phyloP scores from a whole-genome alignment of 352 stramenopile genomes.

The Phytophthora sansomeana region DNA sequence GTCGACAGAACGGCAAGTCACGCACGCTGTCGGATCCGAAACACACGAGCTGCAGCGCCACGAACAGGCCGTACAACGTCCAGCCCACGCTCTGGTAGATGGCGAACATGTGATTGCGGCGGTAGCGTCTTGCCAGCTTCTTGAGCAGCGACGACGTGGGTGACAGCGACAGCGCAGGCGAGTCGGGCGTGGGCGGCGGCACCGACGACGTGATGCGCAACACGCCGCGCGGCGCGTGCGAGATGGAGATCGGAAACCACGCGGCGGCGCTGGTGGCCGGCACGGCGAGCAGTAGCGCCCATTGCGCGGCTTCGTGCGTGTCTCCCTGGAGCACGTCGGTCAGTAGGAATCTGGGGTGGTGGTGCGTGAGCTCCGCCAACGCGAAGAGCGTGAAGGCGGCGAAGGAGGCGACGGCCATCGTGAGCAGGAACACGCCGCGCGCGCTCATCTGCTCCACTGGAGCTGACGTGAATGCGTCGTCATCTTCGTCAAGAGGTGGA shows the following conservation, averaged over 20 bases:
- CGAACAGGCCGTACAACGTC: slow-evolving; percentile 63
- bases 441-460: slow-evolving; percentile 50
- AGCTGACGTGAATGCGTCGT: no score
- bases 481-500: no score
- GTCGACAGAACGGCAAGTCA: slow-evolving; percentile 47
- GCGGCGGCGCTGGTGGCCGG: slow-evolving; percentile 67
- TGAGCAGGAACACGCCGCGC: slow-evolving; percentile 63
- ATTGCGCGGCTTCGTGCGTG: slow-evolving; percentile 48
- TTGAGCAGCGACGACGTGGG: slow-evolving; percentile 35
- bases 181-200: slow-evolving; percentile 27
- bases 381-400: slow-evolving; percentile 72
- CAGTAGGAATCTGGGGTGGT: slow-evolving; percentile 49
- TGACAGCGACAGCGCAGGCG: slow-evolving; percentile 26
- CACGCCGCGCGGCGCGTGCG: slow-evolving; percentile 25
- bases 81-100: slow-evolving; percentile 76
- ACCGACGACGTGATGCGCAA: slow-evolving; percentile 45
- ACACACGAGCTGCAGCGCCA: slow-evolving; percentile 54
- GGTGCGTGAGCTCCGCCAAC: slow-evolving; percentile 58
- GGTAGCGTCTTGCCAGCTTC: slow-evolving; percentile 39
- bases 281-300: slow-evolving; percentile 53
- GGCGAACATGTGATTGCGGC: slow-evolving; percentile 65
- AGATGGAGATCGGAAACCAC: slow-evolving; percentile 67
- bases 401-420: slow-evolving; percentile 64
- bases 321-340: slow-evolving; percentile 43
- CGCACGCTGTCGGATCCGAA: slow-evolving; percentile 17